Conservation (phyloP, 306 rosid species). For the Senna siamea region DNA sequence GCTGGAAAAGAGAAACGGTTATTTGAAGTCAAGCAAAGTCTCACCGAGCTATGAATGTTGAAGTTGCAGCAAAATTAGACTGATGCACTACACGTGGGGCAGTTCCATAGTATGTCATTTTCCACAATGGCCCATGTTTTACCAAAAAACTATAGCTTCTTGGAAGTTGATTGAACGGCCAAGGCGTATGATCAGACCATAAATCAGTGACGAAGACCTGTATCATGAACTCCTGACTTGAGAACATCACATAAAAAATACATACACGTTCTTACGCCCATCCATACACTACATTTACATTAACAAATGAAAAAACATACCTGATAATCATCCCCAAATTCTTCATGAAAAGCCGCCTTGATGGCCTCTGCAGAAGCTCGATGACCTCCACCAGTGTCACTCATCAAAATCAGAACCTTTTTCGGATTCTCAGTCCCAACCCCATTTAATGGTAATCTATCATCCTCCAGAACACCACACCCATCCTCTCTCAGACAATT, state of each 20-base stretch:
- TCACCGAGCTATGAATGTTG: conserved; percentile 75
- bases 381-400: conserved; percentile 99
- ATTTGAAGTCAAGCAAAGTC: conserved; percentile 24
- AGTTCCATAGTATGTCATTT: conserved; percentile 69
- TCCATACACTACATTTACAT: background rate
- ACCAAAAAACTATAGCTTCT: conserved; percentile 81
- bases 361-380: conserved; percentile 99
- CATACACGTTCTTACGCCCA: background rate
- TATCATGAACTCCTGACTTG: conserved; percentile 6
- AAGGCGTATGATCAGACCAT: conserved; percentile 83
- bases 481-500: conserved; percentile 50
- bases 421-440: conserved; percentile 51
- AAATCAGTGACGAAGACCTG: conserved; percentile 83
- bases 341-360: conserved; percentile 78
- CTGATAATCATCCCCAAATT: conserved; percentile 84
- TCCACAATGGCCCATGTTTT: conserved; percentile 75
- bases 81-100: conserved; percentile 75
- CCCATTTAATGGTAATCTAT: conserved; percentile 46
- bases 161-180: conserved; percentile 85
- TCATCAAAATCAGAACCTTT: conserved; percentile 91
- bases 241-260: conserved; percentile 5
- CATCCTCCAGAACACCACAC: conserved; percentile 37
- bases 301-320: conserved; percentile 41
- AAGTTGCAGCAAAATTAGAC: conserved; percentile 74
- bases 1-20: background rate